Percentiles rank a stretch among this genome's conserved stretches.
Conservation (phyloP, 208 protist species). For the Trypanosoma boissoni region DNA sequence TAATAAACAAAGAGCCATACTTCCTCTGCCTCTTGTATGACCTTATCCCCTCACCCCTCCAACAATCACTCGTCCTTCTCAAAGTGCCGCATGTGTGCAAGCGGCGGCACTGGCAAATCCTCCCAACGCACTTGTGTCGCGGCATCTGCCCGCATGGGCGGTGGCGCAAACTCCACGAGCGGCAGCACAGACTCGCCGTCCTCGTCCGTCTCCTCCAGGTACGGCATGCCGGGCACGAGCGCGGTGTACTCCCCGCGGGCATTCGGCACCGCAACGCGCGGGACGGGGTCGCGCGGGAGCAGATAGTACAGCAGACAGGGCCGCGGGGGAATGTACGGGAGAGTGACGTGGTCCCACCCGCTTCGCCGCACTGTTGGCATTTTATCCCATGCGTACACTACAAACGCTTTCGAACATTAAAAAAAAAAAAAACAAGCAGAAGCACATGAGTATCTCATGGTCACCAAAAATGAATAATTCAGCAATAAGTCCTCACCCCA, state of each 20-base stretch:
- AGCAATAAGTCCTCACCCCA: too few species aligned
- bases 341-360: slow-evolving; percentile 62
- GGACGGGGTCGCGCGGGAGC: slow-evolving; percentile 63
- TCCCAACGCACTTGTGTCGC: slow-evolving; percentile 32
- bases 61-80: not conserved
- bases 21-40: not conserved
- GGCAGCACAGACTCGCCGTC: slow-evolving; percentile 21
- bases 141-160: slow-evolving; percentile 23
- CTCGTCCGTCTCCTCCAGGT: slow-evolving; percentile 43
- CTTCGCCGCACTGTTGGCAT: slow-evolving; percentile 28
- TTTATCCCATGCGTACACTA: too few species aligned
- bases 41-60: not conserved
- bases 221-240: slow-evolving; percentile 75
- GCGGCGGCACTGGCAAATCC: slow-evolving; percentile 27
- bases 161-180: slow-evolving; percentile 58
- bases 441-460: not conserved
- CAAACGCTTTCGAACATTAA: not conserved
- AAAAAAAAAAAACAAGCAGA: not conserved
- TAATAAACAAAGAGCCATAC: not conserved
- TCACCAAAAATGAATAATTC: not conserved
- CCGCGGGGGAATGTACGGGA: slow-evolving; percentile 52
- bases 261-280: slow-evolving; percentile 65
- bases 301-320: slow-evolving; percentile 80
- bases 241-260: slow-evolving; percentile 66
- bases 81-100: slow-evolving; percentile 25